Conservation (phyloP, 805 yeast species). For the Suhomyces sp. region DNA sequence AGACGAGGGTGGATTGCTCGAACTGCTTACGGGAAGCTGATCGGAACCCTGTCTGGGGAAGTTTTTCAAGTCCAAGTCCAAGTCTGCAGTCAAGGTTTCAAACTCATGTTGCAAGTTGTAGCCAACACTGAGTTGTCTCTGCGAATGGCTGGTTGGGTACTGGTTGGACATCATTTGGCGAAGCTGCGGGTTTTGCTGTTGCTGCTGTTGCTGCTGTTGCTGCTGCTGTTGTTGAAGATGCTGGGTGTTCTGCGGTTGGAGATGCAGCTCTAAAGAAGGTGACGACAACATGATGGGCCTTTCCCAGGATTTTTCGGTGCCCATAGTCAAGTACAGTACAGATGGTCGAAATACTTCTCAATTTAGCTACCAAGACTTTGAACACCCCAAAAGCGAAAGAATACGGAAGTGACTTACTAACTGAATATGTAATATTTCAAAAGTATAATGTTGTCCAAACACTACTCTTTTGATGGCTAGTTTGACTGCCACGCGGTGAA, state of each 20-base stretch:
- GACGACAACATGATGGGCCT: constrained; percentile 43
- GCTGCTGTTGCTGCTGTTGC: background rate
- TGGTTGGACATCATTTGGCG: background rate
- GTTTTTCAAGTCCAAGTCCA: constrained; percentile 41
- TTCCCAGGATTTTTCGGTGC: constrained; percentile 12
- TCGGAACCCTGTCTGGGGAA: constrained; percentile 2
- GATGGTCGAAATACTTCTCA: background rate
- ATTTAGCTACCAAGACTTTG: background rate
- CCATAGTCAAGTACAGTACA: constrained; percentile 3
- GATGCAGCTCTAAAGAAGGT: constrained; percentile 33
- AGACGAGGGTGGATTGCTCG: constrained; percentile 1
- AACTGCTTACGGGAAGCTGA: background rate
- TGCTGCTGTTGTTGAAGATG: background rate
- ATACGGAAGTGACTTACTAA: background rate
- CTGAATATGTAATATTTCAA: background rate
- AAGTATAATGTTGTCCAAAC: background rate
- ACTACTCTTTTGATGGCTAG: background rate
- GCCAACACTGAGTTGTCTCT: constrained; percentile 43
- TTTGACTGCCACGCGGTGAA: constrained; percentile 5
- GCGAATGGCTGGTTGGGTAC: constrained; percentile 9
- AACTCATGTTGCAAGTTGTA: constrained; percentile 47
- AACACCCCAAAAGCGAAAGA: background rate
- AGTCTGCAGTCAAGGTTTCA: constrained; percentile 45
- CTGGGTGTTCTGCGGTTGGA: background rate
- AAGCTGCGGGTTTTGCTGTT: background rate